Evolutionary conservation across 495 filamentous ascomycete genomes (phyloP).

Genomic region (Hypoxylon lenormandii): DNA sequence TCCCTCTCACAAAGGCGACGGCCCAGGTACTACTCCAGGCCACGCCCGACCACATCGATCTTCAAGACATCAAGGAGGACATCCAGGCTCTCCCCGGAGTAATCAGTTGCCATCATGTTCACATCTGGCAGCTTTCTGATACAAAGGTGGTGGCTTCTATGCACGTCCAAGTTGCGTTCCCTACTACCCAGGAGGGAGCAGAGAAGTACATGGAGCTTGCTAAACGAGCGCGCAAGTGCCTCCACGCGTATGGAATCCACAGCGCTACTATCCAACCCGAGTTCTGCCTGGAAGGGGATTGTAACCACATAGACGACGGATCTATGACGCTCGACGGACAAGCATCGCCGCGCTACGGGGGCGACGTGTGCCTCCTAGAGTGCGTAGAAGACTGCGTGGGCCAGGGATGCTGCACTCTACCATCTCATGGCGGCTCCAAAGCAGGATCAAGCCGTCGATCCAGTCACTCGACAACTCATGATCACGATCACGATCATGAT

Average conservation of each 20-base stretch:
- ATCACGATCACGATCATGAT: slow-evolving; percentile 31
- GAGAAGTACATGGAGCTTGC: slow-evolving; percentile 91
- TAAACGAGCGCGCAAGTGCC: slow-evolving; percentile 78
- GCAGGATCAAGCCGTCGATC: slow-evolving; percentile 43
- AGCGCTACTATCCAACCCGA: slow-evolving; percentile 98
- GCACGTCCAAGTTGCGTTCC: slow-evolving; percentile 86
- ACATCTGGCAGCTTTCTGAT: slow-evolving; percentile 97
- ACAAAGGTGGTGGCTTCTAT: slow-evolving; percentile 90
- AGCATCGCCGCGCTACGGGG: slow-evolving; percentile 61
- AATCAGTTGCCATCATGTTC: slow-evolving; percentile 89
- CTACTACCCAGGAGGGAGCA: slow-evolving; percentile 74
- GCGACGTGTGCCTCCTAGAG: slow-evolving; percentile 79
- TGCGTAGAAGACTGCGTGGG: slow-evolving; percentile 84
- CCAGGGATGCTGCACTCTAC: slow-evolving; percentile 74
- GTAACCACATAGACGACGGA: slow-evolving; percentile 53
- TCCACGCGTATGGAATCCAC: slow-evolving; percentile 96
- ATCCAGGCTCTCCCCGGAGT: slow-evolving; percentile 86
- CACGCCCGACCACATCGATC: slow-evolving; percentile 83
- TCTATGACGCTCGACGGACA: slow-evolving; percentile 52
- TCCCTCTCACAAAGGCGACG: slow-evolving; percentile 91
- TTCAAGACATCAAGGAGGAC: slow-evolving; percentile 92
- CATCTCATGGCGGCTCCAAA: slow-evolving; percentile 39
- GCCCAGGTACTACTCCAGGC: slow-evolving; percentile 95
- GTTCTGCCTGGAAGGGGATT: slow-evolving; percentile 74
- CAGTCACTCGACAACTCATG: slow-evolving; percentile 43